These are phyloP conservation scores for Fallopia convolvulus DNA, from an alignment of 148 eudicot species.

Conservation along the genomic window DNA sequence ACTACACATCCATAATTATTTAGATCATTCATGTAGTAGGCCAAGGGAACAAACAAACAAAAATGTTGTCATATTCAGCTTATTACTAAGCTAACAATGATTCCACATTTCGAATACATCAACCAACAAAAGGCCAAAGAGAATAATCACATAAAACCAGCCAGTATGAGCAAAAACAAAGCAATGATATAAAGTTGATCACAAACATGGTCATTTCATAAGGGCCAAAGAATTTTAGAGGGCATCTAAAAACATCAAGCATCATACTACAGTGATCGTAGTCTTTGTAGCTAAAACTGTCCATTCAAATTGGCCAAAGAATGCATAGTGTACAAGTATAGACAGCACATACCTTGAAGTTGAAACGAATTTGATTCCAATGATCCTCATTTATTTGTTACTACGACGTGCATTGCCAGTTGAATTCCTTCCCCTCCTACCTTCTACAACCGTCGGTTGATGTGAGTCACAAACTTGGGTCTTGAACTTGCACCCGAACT, in stretches of 20 bases:
- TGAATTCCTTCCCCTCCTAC: constrained; percentile 35
- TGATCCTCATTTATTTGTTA: neutral
- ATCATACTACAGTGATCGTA: neutral
- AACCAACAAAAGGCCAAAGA: too few relatives aligned
- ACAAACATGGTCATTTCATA: neutral
- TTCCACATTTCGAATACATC: too few relatives aligned
- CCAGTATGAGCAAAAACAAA: too few relatives aligned
- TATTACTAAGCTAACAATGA: too few relatives aligned
- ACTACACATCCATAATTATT: neutral
- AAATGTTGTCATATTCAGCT: too few relatives aligned
- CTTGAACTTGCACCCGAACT: constrained; percentile 89
- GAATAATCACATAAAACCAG: too few relatives aligned
- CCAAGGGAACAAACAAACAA: too few relatives aligned
- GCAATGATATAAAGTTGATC: neutral
- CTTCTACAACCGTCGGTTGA: constrained; percentile 55
- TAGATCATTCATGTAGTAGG: too few relatives aligned
- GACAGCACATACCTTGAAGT: neutral
- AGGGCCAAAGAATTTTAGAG: neutral
- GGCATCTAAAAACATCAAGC: neutral
- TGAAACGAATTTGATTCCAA: neutral
- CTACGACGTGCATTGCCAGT: constrained; percentile 17
- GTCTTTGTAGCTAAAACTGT: neutral
- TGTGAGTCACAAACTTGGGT: constrained; percentile 96
- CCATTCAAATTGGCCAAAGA: neutral
- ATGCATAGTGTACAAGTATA: neutral